phyloP scores from a whole-genome alignment of 129 eudicot genomes.

The Rutidosis leptorrhynchoides region DNA sequence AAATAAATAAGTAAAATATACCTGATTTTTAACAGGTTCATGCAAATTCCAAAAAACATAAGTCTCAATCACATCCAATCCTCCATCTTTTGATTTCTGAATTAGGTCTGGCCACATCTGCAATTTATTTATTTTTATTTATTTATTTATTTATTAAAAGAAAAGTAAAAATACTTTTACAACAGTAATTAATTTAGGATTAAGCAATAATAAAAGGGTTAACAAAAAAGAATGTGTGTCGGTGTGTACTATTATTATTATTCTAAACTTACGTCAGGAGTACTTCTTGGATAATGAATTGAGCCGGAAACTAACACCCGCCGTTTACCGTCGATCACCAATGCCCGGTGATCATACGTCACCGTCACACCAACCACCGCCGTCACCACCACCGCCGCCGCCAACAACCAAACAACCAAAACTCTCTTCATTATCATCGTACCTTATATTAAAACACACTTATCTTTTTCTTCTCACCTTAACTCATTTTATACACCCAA shows the following conservation, averaged over 20 bases:
- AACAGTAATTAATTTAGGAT: too few species aligned
- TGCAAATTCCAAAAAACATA: conserved; percentile 98
- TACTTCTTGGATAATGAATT: conserved; percentile 95
- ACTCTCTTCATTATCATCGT: conserved; percentile 7
- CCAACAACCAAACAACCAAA: conserved; percentile 32
- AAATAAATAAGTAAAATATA: not conserved
- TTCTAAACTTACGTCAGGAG: conserved; percentile 61
- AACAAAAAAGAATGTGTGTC: conserved; percentile 5
- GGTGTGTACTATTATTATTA: not conserved
- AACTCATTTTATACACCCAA: not conserved
- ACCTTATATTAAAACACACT: not conserved
- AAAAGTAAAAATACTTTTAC: not conserved
- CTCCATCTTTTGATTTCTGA: conserved; percentile 96
- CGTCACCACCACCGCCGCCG: conserved; percentile 29
- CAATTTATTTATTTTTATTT: conserved; percentile 17
- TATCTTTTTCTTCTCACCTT: not conserved
- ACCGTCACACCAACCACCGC: conserved; percentile 55
- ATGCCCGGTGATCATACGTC: conserved; percentile 89
- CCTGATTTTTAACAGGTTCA: conserved; percentile 89
- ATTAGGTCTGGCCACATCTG: conserved; percentile 99
- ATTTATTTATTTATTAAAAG: not conserved
- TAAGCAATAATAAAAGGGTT: not conserved
- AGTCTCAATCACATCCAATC: conserved; percentile 84
- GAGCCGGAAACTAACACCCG: conserved; percentile 86
- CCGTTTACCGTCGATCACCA: conserved; percentile 83